Conservation (phyloP, 371 early-diverging fungal genomes). For the Mucor irregularis region DNA sequence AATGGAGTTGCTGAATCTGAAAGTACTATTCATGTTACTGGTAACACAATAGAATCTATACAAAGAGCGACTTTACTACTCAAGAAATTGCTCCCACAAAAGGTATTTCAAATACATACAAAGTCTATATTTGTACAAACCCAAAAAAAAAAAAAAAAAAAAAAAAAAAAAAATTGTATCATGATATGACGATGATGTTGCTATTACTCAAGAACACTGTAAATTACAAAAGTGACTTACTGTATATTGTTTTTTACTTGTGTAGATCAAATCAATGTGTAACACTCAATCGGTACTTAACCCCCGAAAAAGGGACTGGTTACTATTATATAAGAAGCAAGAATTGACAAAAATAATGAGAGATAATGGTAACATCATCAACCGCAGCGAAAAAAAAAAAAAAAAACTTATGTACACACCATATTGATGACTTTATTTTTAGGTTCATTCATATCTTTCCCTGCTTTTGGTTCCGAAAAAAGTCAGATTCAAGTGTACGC, state of each 20-base stretch:
- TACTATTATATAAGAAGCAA: conserved; percentile 22
- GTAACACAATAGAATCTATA: conserved; percentile 18
- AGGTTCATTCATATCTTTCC: conserved; percentile 18
- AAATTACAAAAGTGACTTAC: no score
- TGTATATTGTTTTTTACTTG: neutral
- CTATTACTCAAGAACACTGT: no score
- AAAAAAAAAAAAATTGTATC: no score
- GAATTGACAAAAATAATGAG: conserved; percentile 24
- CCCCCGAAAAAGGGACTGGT: conserved; percentile 27
- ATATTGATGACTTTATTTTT: neutral
- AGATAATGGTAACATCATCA: conserved; percentile 19
- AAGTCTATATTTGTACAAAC: neutral
- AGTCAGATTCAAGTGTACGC: conserved; percentile 63
- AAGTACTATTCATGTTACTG: conserved; percentile 16
- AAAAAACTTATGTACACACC: neutral
- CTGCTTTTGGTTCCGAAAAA: conserved; percentile 32
- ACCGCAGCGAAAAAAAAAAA: no score
- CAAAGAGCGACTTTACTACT: conserved; percentile 16
- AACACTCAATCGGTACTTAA: conserved; percentile 26
- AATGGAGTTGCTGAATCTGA: conserved; percentile 8
- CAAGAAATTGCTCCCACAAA: conserved; percentile 18
- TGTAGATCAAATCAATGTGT: conserved; percentile 29
- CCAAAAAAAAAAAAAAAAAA: neutral
- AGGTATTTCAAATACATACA: conserved; percentile 12
- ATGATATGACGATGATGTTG: no score